A percentile compares a stretch with the other conserved stretches of the same genome.
phyloP scores from a whole-genome alignment of 1,284 basidiomycete genomes.

The Spongiforma sp. region DNA sequence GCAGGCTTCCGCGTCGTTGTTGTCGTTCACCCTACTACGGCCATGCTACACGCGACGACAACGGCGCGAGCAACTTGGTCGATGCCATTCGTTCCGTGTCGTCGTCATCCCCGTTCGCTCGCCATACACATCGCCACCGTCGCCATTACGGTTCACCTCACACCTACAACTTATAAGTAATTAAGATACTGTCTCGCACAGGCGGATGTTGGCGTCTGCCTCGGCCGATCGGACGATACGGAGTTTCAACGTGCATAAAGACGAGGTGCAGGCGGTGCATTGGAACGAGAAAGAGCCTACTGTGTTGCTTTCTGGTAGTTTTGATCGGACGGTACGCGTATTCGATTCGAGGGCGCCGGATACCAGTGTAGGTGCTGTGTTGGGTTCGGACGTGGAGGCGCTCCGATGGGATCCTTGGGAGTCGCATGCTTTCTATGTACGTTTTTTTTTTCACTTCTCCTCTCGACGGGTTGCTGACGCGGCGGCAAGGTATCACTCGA shows the following conservation, averaged over 20 bases:
- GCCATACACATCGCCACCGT: too few species aligned
- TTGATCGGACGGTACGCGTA: slow-evolving; percentile 91
- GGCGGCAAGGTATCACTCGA: slow-evolving; percentile 85
- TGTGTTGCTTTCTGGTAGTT: slow-evolving; percentile 91
- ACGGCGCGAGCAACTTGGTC: too few species aligned
- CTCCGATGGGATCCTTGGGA: slow-evolving; percentile 98
- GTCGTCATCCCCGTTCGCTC: too few species aligned
- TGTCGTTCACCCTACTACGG: too few species aligned
- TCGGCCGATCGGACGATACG: slow-evolving; percentile 93
- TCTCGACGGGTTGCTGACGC: slow-evolving; percentile 4
- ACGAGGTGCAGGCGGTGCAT: slow-evolving; percentile 97
- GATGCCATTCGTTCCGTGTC: too few species aligned
- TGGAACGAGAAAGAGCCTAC: slow-evolving; percentile 93
- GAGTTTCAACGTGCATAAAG: slow-evolving; percentile 89
- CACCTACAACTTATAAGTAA: too few species aligned
- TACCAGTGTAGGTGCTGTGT: slow-evolving; percentile 75
- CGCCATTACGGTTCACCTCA: too few species aligned
- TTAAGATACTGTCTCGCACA: too few species aligned
- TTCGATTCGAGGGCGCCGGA: slow-evolving; percentile 92
- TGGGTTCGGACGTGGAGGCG: slow-evolving; percentile 93
- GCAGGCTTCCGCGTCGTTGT: too few species aligned
- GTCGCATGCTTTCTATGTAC: slow-evolving; percentile 84
- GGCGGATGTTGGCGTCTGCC: slow-evolving; percentile 91
- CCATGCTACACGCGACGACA: too few species aligned
- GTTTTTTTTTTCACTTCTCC: slow-evolving; percentile 31